Evolutionary conservation across 768 basidiomycete species (phyloP), one percentile per base, ranked within the genome.

Genomic region (Amanita subjunquillea): DNA sequence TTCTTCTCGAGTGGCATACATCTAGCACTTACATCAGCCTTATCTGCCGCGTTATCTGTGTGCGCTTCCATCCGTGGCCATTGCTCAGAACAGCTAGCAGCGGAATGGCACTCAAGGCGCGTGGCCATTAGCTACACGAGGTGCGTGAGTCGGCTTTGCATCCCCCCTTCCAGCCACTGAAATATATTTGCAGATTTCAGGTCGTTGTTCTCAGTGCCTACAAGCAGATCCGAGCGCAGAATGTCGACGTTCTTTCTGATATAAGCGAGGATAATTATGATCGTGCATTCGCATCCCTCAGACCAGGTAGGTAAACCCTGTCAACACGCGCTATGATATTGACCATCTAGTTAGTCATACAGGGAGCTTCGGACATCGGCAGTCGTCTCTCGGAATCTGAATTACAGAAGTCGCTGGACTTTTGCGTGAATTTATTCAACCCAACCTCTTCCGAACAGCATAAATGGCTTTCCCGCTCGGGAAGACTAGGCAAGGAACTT

Each of bases 351-450:
- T 2, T 54, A 89, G 87, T 90, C 27, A 88, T 89, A 36, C 87
- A 89, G 65, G 87, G 87, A 5, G 83, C 82, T 41, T 82, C 82
- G 0, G 87, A 90, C 55, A 80, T 88, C 76, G 87, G 87, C 12
- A 68, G 71, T 30, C 78, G 75, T 13, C 72, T 89, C 32, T 86
- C 84, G 2, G 87, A 86, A 64, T 72, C 69, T 44, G 87, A 90
- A 64, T 73, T 90, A 0, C 83, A 87, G 57, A 80, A 73, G 53
- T 84, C 87, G 15, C 72, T 90, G 22, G 83, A 88, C 63, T 90
- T 90, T 62, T 88, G 86, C 61, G 76, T 81, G 45, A 78, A 82
- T 56, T 72, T 87, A 12, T 87, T 86, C 69, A 77, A 74, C 53
- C 85, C 87, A 6, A 83, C 81, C 2, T 73, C 78, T 7, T 82